These are phyloP conservation scores for Laguncularia racemosa DNA, from an alignment of 345 rosid species.

Conservation along the genomic window DNA sequence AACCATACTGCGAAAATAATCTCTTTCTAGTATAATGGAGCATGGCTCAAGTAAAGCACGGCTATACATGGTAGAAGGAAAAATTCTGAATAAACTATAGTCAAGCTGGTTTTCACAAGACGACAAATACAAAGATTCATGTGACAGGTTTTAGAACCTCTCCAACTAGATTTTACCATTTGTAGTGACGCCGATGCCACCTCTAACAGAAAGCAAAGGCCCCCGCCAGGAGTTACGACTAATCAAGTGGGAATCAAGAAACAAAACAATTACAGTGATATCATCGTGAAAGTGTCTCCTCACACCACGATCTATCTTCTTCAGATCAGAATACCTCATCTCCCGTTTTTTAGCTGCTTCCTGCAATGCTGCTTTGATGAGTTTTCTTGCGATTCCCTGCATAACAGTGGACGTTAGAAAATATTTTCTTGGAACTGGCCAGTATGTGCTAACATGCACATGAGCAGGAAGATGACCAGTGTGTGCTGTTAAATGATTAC, in stretches of 20 bases:
- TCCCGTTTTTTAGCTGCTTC: slow-evolving; percentile 96
- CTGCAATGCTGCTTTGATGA: slow-evolving; percentile 65
- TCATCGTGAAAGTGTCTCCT: slow-evolving; percentile 98
- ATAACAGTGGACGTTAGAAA: no score
- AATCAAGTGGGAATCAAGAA: slow-evolving; percentile 53
- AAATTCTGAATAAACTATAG: not conserved
- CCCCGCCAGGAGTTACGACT: slow-evolving; percentile 33
- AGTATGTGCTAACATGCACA: not conserved
- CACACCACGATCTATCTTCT: slow-evolving; percentile 86
- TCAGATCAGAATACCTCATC: slow-evolving; percentile 90
- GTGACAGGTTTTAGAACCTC: slow-evolving; percentile 12
- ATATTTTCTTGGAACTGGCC: no score
- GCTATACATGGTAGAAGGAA: no score
- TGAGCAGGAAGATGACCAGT: no score
- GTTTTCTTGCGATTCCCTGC: slow-evolving; percentile 78
- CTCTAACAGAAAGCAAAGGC: slow-evolving; percentile 55
- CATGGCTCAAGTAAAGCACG: no score
- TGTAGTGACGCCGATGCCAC: slow-evolving; percentile 37
- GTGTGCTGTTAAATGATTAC: no score
- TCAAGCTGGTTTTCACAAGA: not conserved
- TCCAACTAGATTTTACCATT: slow-evolving; percentile 16
- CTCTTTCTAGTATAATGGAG: no score
- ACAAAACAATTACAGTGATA: slow-evolving; percentile 77
- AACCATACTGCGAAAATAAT: no score
- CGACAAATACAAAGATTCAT: not conserved